Conservation (phyloP, 805 yeast species). For the Huiozyma naganishii region DNA sequence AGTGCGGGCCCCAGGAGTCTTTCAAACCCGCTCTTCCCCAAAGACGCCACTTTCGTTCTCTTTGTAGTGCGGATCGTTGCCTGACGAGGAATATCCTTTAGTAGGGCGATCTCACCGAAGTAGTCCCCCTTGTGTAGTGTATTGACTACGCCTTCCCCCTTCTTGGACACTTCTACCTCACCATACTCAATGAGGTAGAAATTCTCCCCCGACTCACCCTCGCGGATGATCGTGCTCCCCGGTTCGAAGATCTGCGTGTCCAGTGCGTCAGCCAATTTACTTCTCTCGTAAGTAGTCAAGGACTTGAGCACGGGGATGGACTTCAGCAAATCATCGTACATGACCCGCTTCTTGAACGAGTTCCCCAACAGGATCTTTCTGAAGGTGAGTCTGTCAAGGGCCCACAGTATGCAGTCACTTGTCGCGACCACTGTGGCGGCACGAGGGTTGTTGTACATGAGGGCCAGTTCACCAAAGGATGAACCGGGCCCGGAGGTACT, state of each 20-base stretch:
- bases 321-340: constrained; percentile 81
- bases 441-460: constrained; percentile 95
- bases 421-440: constrained; percentile 85
- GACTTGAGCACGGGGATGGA: constrained; percentile 73
- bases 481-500: constrained; percentile 76
- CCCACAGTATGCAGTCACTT: constrained; percentile 73
- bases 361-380: constrained; percentile 84
- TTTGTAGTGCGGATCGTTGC: constrained; percentile 80
- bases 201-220: constrained; percentile 78
- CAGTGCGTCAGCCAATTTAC: constrained; percentile 89
- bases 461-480: constrained; percentile 91
- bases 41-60: constrained; percentile 75
- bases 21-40: constrained; percentile 87
- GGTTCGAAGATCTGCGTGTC: constrained; percentile 61
- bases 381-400: constrained; percentile 86
- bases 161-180: constrained; percentile 59
- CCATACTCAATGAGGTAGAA: constrained; percentile 75
- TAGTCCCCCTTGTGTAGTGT: constrained; percentile 72
- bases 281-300: constrained; percentile 70
- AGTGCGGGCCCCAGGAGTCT: constrained; percentile 91
- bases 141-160: constrained; percentile 48
- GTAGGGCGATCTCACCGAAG: constrained; percentile 91
- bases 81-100: constrained; percentile 86
- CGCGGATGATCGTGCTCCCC: constrained; percentile 66
- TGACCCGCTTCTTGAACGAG: constrained; percentile 77